Evolutionary conservation across 345 rosid species (phyloP).

Genomic region (Hibiscus trionum): DNA sequence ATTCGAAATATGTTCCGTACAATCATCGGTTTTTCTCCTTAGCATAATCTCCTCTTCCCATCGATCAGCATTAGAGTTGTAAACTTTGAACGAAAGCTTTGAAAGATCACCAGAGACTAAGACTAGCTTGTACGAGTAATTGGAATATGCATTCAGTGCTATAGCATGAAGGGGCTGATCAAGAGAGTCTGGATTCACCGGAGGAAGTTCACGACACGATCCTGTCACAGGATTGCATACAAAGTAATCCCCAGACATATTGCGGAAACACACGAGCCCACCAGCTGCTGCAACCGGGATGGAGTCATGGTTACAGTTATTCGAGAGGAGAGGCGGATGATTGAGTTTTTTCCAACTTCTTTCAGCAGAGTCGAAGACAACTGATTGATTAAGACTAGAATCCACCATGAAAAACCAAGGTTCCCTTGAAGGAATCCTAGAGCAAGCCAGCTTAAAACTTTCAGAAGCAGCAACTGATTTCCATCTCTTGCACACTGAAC

Average conservation of each 20-base stretch:
- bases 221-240: conserved; percentile 67
- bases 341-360: conserved; percentile 56
- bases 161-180: conserved; percentile 54
- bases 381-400: conserved; percentile 28
- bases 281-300: conserved; percentile 77
- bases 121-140: conserved; percentile 43
- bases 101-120: conserved; percentile 61
- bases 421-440: conserved; percentile 53
- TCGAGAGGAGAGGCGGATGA: conserved; percentile 19
- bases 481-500: conserved; percentile 89
- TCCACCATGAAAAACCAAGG: conserved; percentile 85
- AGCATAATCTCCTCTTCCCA: conserved; percentile 51
- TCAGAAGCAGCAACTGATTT: conserved; percentile 47
- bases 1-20: conserved; percentile 19
- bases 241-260: conserved; percentile 34
- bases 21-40: conserved; percentile 30
- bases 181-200: conserved; percentile 16
- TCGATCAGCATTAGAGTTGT: conserved; percentile 34
- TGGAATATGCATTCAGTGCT: conserved; percentile 39
- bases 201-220: conserved; percentile 43
- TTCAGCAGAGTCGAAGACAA: conserved; percentile 60
- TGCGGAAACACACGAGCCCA: conserved; percentile 52
- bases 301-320: conserved; percentile 8
- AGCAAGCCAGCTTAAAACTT: conserved; percentile 79
- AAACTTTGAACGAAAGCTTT: conserved; percentile 42